Conservation (phyloP, 768 basidiomycete species). For the Leccinellum luteum region DNA sequence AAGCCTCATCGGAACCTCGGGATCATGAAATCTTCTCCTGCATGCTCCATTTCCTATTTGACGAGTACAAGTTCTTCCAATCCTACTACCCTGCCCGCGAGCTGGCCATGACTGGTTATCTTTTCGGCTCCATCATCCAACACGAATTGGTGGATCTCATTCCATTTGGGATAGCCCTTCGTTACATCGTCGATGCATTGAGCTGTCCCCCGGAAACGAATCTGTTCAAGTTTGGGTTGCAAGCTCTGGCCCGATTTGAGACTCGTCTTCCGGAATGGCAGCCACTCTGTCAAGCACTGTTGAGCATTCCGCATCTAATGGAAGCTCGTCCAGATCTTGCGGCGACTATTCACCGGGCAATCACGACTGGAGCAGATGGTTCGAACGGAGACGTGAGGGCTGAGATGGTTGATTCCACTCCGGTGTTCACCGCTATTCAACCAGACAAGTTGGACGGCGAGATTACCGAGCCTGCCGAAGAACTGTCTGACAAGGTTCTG, state of each 20-base stretch:
- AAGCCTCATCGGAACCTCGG: slow-evolving; percentile 74
- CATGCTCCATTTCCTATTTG: slow-evolving; percentile 99
- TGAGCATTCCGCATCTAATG: slow-evolving; percentile 82
- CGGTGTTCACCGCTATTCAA: slow-evolving; percentile 75
- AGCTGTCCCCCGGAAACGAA: slow-evolving; percentile 89
- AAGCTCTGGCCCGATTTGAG: slow-evolving; percentile 88
- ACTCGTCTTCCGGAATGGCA: slow-evolving; percentile 88
- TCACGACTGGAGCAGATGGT: slow-evolving; percentile 51
- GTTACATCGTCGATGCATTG: slow-evolving; percentile 93
- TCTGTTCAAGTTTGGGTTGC: slow-evolving; percentile 92
- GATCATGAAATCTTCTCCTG: slow-evolving; percentile 99
- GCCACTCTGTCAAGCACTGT: slow-evolving; percentile 83
- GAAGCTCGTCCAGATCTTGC: slow-evolving; percentile 84
- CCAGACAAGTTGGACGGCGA: slow-evolving; percentile 65
- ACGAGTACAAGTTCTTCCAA: slow-evolving; percentile 99
- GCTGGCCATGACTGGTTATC: slow-evolving; percentile 90
- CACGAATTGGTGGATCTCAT: slow-evolving; percentile 90
- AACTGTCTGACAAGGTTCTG: slow-evolving; percentile 87
- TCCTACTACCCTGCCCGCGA: slow-evolving; percentile 93
- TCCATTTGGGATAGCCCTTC: slow-evolving; percentile 93
- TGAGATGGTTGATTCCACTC: slow-evolving; percentile 41
- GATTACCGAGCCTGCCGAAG: slow-evolving; percentile 73
- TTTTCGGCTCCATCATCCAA: slow-evolving; percentile 96
- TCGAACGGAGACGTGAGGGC: slow-evolving; percentile 40
- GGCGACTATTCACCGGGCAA: slow-evolving; percentile 64